phyloP scores from a whole-genome alignment of 495 filamentous ascomycete genomes.

The Lophiostoma macrostomum region DNA sequence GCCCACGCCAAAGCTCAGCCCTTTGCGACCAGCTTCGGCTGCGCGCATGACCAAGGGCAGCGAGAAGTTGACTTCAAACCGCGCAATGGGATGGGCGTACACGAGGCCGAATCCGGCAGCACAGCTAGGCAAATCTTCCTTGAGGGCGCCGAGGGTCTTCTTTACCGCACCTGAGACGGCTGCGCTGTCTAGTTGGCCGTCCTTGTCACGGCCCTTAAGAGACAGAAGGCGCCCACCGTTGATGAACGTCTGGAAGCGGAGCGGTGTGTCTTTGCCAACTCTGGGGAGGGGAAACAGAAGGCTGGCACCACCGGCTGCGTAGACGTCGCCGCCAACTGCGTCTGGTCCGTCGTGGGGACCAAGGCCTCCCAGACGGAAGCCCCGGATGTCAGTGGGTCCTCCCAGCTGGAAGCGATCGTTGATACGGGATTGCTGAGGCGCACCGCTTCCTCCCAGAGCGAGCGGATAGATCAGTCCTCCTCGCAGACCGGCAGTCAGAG shows the following conservation, averaged over 20 bases:
- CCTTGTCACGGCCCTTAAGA: slow-evolving; percentile 54
- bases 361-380: slow-evolving; percentile 83
- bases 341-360: slow-evolving; percentile 83
- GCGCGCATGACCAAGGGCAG: slow-evolving; percentile 75
- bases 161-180: slow-evolving; percentile 54
- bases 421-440: slow-evolving; percentile 64
- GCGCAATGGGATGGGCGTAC: slow-evolving; percentile 85
- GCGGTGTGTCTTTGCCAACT: slow-evolving; percentile 71
- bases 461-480: slow-evolving; percentile 64
- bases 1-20: slow-evolving; percentile 86
- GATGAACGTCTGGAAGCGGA: slow-evolving; percentile 83
- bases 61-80: slow-evolving; percentile 94
- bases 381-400: slow-evolving; percentile 89
- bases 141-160: slow-evolving; percentile 60
- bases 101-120: slow-evolving; percentile 87
- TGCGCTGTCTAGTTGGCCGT: slow-evolving; percentile 47
- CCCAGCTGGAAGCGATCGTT: slow-evolving; percentile 96
- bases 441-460: slow-evolving; percentile 50
- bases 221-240: slow-evolving; percentile 86
- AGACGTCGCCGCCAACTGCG: slow-evolving; percentile 86
- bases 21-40: slow-evolving; percentile 85
- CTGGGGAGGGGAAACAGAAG: slow-evolving; percentile 80
- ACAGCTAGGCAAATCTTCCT: slow-evolving; percentile 74
- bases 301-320: slow-evolving; percentile 80
- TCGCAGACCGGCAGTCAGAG: slow-evolving; percentile 60